Conservation (phyloP, 345 rosid genomes). For the Capsella bursapastoris region DNA sequence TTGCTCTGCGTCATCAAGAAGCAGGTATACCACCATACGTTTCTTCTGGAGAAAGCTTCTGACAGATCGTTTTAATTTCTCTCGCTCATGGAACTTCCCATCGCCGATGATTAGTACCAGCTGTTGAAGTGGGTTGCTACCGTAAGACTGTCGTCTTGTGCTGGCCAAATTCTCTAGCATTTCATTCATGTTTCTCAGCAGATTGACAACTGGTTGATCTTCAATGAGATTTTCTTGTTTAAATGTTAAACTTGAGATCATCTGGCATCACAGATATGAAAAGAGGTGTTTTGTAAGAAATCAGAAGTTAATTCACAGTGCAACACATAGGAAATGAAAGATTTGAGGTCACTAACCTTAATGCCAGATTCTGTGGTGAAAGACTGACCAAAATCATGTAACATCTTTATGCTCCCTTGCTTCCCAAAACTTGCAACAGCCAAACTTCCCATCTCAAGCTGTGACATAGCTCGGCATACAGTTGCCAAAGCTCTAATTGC, state of each 20-base stretch:
- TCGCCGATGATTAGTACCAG: conserved; percentile 91
- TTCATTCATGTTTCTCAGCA: conserved; percentile 65
- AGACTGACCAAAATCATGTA: conserved; percentile 89
- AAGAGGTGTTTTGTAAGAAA: neutral
- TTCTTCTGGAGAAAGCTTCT: conserved; percentile 72
- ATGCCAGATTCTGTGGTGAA: conserved; percentile 84
- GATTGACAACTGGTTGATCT: conserved; percentile 82
- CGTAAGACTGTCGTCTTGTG: conserved; percentile 78
- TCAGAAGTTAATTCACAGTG: conserved; percentile 7
- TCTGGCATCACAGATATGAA: conserved; percentile 55
- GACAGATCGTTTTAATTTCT: conserved; percentile 67
- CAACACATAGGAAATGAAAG: neutral
- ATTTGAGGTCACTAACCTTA: conserved; percentile 56
- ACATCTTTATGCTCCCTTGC: conserved; percentile 76
- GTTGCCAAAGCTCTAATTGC: conserved; percentile 95
- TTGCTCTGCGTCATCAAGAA: conserved; percentile 71
- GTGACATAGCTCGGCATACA: conserved; percentile 92
- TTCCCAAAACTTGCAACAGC: conserved; percentile 92
- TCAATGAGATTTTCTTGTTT: conserved; percentile 82
- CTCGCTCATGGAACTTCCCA: conserved; percentile 93
- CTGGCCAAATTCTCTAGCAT: conserved; percentile 73
- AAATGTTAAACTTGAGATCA: conserved; percentile 85
- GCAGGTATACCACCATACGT: conserved; percentile 91
- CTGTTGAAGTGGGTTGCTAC: conserved; percentile 95
- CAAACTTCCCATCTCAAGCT: conserved; percentile 89